These are phyloP conservation scores for Boletus fagicola DNA, from an alignment of 768 basidiomycete genomes.

Conservation along the genomic window DNA sequence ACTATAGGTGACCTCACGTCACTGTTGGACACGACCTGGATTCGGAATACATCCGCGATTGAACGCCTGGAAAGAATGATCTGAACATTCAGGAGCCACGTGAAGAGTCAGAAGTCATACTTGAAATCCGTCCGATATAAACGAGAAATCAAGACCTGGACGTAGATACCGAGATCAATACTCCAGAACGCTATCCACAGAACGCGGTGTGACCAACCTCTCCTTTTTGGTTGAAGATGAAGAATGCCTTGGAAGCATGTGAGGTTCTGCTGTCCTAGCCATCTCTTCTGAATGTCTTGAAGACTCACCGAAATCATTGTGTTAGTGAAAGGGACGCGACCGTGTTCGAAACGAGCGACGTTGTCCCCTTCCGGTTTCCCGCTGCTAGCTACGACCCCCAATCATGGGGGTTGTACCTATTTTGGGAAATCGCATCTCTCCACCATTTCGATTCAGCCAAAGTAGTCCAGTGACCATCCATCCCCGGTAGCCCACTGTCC, in stretches of 20 bases:
- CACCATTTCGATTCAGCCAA: too few relatives aligned
- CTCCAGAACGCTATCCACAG: background rate
- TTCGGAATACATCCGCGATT: constrained; percentile 96
- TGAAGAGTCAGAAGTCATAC: constrained; percentile 44
- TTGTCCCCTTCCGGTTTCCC: too few relatives aligned
- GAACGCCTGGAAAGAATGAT: constrained; percentile 62
- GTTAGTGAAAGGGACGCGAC: constrained; percentile 2
- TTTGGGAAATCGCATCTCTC: background rate
- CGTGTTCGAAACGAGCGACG: constrained; percentile 1
- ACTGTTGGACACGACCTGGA: constrained; percentile 97
- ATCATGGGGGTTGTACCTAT: constrained; percentile 5
- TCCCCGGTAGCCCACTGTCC: too few relatives aligned
- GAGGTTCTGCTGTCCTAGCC: background rate
- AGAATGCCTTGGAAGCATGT: constrained; percentile 74
- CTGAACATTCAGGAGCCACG: background rate
- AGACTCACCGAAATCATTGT: constrained; percentile 49
- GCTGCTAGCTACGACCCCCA: constrained; percentile 5
- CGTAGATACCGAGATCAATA: constrained; percentile 7
- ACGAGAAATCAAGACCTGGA: constrained; percentile 90
- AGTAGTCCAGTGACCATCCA: too few relatives aligned
- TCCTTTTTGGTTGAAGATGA: constrained; percentile 99
- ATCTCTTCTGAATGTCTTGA: background rate
- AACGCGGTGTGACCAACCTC: constrained; percentile 62
- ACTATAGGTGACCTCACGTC: constrained; percentile 97
- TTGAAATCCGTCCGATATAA: constrained; percentile 97